A percentile compares a stretch with the other conserved stretches of the same genome.
Evolutionary conservation across 306 rosid species (phyloP).

Genomic region (Pueraria montana): DNA sequence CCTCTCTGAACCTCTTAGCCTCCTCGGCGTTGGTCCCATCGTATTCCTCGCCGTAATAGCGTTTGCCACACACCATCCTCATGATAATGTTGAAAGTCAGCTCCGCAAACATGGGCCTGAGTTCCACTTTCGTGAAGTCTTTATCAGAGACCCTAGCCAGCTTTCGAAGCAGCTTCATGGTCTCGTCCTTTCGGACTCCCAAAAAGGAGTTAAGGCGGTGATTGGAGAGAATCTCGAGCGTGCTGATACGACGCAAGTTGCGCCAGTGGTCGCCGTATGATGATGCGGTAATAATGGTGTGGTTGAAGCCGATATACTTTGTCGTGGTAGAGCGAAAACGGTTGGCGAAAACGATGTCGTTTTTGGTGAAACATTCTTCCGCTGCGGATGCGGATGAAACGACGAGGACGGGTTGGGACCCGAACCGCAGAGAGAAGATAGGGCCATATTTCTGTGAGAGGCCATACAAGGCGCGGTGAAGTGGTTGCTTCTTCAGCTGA

Average conservation of each 20-base stretch:
- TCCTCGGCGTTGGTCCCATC: constrained; percentile 53
- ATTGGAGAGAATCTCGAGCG: constrained; percentile 69
- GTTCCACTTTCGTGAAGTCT: constrained; percentile 50
- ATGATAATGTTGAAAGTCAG: constrained; percentile 67
- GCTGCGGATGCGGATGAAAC: constrained; percentile 60
- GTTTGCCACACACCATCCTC: constrained; percentile 80
- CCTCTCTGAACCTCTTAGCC: constrained; percentile 57
- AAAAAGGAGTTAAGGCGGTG: constrained; percentile 58
- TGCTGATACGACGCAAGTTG: constrained; percentile 72
- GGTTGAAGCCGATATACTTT: constrained; percentile 61
- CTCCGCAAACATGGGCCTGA: constrained; percentile 51
- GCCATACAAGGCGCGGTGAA: constrained; percentile 47
- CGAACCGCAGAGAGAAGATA: constrained; percentile 46
- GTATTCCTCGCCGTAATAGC: constrained; percentile 61
- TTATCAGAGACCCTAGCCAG: constrained; percentile 26
- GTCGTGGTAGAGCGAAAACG: constrained; percentile 46
- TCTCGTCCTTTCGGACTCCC: constrained; percentile 59
- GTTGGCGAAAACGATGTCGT: constrained; percentile 68
- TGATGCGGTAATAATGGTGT: constrained; percentile 45
- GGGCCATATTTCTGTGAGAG: constrained; percentile 64
- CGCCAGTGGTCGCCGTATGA: constrained; percentile 87
- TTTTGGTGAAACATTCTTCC: constrained; percentile 77
- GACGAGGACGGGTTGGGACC: constrained; percentile 44
- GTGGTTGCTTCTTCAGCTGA: constrained; percentile 50
- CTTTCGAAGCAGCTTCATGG: constrained; percentile 45